These are phyloP conservation scores for Eimeria zaria DNA, from an alignment of 169 alveolate genomes.

Conservation along the genomic window DNA sequence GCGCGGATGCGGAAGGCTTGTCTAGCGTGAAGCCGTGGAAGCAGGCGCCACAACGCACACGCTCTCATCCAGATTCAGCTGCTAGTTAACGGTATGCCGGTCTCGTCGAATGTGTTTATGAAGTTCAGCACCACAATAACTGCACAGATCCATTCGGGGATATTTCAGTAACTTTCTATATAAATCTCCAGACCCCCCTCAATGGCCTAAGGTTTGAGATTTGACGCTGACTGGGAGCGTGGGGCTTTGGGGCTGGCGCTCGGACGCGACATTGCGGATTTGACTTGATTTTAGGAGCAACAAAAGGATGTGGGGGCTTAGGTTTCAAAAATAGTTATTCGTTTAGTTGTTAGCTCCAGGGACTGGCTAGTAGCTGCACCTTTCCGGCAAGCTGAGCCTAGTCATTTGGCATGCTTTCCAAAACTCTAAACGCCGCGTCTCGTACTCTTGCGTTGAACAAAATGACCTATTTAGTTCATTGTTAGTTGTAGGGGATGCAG, in stretches of 20 bases:
- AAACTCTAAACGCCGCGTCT: background rate
- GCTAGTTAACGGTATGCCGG: too few relatives aligned
- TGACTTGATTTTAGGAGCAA: background rate
- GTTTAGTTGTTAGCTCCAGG: background rate
- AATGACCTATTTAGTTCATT: background rate
- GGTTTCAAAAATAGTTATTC: background rate
- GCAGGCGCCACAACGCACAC: too few relatives aligned
- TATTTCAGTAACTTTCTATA: background rate
- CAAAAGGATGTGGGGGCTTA: background rate
- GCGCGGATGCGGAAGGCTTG: background rate
- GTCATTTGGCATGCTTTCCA: background rate
- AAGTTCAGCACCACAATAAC: background rate
- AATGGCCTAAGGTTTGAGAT: background rate
- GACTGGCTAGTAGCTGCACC: background rate
- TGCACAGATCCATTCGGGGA: background rate
- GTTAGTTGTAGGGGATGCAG: conserved; percentile 1
- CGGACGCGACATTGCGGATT: background rate
- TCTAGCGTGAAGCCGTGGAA: background rate
- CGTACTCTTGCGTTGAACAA: background rate
- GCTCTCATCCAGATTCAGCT: too few relatives aligned
- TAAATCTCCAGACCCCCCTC: too few relatives aligned
- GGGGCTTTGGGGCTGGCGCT: conserved; percentile 15
- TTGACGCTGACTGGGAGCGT: background rate
- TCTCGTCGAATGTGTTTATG: background rate
- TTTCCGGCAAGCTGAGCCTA: background rate